Base-by-base conservation (phyloP, 129 eudicot genomes). In the Pulicaria dysenterica region DNA sequence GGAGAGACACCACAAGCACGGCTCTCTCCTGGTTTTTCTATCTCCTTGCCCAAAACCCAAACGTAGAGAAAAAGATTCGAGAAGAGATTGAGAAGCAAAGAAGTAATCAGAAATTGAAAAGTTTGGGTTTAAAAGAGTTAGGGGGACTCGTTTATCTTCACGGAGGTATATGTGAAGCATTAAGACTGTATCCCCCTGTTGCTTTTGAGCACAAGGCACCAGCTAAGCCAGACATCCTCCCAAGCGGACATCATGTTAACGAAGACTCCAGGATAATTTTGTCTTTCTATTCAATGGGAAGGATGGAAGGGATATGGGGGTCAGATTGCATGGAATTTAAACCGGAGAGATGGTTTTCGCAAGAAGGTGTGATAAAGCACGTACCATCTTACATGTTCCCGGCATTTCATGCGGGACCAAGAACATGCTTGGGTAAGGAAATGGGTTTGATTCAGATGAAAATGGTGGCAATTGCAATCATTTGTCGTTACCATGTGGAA, bases 1-100 rank as follows among this genome's bases (percentile, higher is more conserved):
- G 73, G 46, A 49, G 59, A 67, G 73, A 67, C 37, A 67, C 73
- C 59, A 67, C 73, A 67, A 67, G 73, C 60, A 67, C 73, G 1
- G 34, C 73, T 16, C 60, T 67, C 14, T 67, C 73, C 49, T 67
- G 60, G 73, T 67, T 67, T 47, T 67, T 67, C 37, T 67, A 67
- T 4, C 73, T 67, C 19, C 60, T 67, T 51, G 31, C 73, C 5
- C 73, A 37, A 67, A 49, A 67, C 73, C 60, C 60, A 6, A n/a
- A 14, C 6, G 46, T 49, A 7, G 73, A 67, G 46, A 67, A 49
- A 36, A 67, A 36, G 46, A 67, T 67, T 5, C 31, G 73, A 3
- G 41, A 67, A 6, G 73, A 67, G 46, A 67, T 49, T 17, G 8
- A 36, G 59, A 48, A 36, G 8, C 56, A 67, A 48, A 31, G 8